Conservation (phyloP, 345 rosid genomes). For the Heritiera littoralis region DNA sequence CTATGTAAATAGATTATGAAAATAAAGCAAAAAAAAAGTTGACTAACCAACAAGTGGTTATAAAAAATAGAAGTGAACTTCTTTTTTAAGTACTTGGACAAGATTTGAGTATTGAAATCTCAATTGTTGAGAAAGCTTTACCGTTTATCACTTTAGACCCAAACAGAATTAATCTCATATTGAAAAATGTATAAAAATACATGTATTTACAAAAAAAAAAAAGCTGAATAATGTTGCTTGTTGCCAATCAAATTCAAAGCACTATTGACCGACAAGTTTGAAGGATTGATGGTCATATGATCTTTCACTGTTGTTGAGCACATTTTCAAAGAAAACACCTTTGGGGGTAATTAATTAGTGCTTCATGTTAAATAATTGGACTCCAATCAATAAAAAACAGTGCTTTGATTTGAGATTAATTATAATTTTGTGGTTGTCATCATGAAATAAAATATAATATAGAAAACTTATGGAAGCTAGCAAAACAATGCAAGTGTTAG, state of each 20-base stretch:
- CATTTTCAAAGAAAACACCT: neutral
- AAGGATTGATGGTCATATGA: neutral
- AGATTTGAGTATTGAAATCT: too few relatives aligned
- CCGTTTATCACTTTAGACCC: too few relatives aligned
- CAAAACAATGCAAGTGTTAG: too few relatives aligned
- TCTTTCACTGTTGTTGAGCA: neutral
- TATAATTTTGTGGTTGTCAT: neutral
- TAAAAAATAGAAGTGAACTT: too few relatives aligned
- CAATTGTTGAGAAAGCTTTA: too few relatives aligned
- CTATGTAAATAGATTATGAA: neutral
- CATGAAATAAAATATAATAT: neutral
- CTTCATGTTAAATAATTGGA: neutral
- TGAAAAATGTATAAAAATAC: too few relatives aligned
- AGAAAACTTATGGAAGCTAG: too few relatives aligned
- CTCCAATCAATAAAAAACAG: neutral
- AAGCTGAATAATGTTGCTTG: neutral
- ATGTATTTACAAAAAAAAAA: too few relatives aligned
- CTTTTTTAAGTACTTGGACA: too few relatives aligned
- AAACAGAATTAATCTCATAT: too few relatives aligned
- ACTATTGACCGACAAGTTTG: slow-evolving; percentile 27
- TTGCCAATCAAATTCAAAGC: neutral
- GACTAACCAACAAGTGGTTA: too few relatives aligned
- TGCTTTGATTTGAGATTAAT: neutral
- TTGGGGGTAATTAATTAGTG: neutral
- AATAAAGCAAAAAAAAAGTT: neutral